Evolutionary conservation across 1,139 yeast species (phyloP), one percentile per base, ranked within the genome.

Genomic region (Yamadazyma oceani): DNA sequence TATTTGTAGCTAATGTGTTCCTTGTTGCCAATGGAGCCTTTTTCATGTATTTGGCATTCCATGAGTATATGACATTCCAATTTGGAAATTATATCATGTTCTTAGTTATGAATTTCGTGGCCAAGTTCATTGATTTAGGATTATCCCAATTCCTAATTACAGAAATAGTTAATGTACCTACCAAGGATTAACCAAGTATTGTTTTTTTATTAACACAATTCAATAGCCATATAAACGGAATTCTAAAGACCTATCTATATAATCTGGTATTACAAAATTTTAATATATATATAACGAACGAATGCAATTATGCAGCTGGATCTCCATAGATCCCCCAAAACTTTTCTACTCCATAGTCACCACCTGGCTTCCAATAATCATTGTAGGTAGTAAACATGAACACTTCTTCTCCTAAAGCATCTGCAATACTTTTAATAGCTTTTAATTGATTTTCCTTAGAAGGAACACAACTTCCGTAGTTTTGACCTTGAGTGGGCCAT

Each of bases 291-390:
- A 19, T 6, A 19, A 19, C 8, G n/a, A 24, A 21, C 7, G 23
- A 21, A 24, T 24, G 28, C 15, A 6, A 19, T 36, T 43, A 52
- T 12, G 44, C 53, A 22, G 39, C 35, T 12, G 68, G 66, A 39
- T 62, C 60, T 12, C 68, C 68, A 41, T 48, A 65, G 43, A 81
- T 65, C 56, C 92, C 92, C 85, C 87, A 85, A 73, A 73, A 75
- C 62, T 82, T 80, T 66, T 85, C 92, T 49, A 79, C 82, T 51
- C 71, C 73, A 60, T 73, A 74, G 26, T 76, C 58, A 52, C 90
- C 92, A 35, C 82, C 81, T 43, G 69, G 69, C 67, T 85, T 85
- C 94, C 94, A 85, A 62, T 75, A 74, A 61, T 85, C 90, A 60
- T 85, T 79, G 66, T 68, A 84, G 55, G 86, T 85, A 49, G 78